Evolutionary conservation across 495 filamentous ascomycete genomes (phyloP), one percentile per base, ranked within the genome.

Genomic region (Platismatia glauca): DNA sequence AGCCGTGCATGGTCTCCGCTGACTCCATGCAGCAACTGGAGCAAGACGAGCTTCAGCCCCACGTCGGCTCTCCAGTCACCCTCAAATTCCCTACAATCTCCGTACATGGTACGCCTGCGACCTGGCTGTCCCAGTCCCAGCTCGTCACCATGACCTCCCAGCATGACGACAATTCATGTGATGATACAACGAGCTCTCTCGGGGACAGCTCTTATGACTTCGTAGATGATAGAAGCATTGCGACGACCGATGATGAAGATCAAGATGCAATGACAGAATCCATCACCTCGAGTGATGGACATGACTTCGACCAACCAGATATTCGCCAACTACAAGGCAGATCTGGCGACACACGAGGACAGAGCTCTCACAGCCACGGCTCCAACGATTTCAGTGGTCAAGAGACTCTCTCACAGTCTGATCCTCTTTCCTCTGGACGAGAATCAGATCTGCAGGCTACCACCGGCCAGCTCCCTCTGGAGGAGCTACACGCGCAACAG

Each of bases 191-290:
- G 15, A 69, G 71, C 58, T 78, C 70, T 66, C 72, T 85, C 44
- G 74, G 77, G 64, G 82, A 84, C 65, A 83, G 82, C 63, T 72
- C 81, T 53, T 86, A 82, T 66, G 82, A 84, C 55, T 74, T 85
- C 50, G 77, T 86, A 68, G 71, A 75, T 31, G 72, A 75, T 59
- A 74, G 53, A 46, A 70, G 68, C 41, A 60, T 58, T 58, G 60
- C 60, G n/a, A 68, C 64, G 29, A 66, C 68, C 34, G 68, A 70
- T 43, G 67, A 68, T 39, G 68, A 70, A 43, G 67, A 68, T 43
- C 63, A 66, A 60, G 61, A 62, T 59, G 31, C 35, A 29, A 55
- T 63, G 62, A 59, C 44, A 4, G 59, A 63, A 31, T 70, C 63
- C 22, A 56, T 53, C 27, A 53, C 68, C 38, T 64, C 64, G 29